Evolutionary conservation across 331 rosid species (phyloP).

Genomic region (Spiraea crenata): DNA sequence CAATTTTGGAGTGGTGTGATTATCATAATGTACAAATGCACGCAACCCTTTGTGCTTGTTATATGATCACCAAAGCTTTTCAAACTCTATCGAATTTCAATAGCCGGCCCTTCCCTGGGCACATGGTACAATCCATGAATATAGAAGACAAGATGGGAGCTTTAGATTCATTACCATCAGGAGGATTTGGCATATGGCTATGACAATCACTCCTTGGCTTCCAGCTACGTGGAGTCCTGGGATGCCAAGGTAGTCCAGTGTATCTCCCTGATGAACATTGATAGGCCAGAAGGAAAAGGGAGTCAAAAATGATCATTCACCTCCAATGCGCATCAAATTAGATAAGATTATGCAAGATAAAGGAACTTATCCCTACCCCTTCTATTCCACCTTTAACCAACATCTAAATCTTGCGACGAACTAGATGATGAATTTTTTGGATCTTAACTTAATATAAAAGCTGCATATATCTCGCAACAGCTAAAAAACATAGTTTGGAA

Average conservation of each 20-base stretch:
- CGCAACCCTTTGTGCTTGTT: not conserved
- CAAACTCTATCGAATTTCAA: not conserved
- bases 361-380: slow-evolving; percentile 1
- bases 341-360: not conserved
- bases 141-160: slow-evolving; percentile 21
- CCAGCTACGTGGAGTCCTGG: slow-evolving; percentile 95
- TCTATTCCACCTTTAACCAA: not conserved
- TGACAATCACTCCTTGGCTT: slow-evolving; percentile 88
- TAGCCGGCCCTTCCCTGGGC: not conserved
- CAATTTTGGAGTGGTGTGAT: not conserved
- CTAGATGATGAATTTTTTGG: not conserved
- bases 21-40: not conserved
- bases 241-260: slow-evolving; percentile 90
- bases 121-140: not conserved
- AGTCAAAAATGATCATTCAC: slow-evolving; percentile 13
- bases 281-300: slow-evolving; percentile 16
- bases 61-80: not conserved
- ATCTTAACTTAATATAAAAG: not conserved
- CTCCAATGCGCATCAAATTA: not conserved
- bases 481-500: not conserved
- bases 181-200: slow-evolving; percentile 89
- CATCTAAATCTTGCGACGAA: not conserved
- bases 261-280: slow-evolving; percentile 68
- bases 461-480: not conserved
- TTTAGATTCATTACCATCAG: slow-evolving; percentile 59